Evolutionary conservation across 805 yeast species (phyloP), one percentile per base, ranked within the genome.

Genomic region (Yamadazyma insecticola): DNA sequence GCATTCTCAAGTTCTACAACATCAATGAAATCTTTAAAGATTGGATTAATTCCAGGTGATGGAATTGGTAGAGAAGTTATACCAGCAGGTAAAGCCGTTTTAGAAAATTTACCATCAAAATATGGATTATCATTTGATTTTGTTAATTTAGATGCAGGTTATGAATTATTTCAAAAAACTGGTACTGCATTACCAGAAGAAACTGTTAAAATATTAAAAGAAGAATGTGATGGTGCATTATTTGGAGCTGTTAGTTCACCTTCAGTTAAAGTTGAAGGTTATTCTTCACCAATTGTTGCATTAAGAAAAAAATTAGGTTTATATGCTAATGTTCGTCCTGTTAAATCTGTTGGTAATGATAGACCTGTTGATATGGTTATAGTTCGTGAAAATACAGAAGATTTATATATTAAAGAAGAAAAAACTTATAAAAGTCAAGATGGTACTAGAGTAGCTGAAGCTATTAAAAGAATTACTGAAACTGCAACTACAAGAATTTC

Each of bases 211-310:
- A 66, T 76, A 8, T 77, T 92, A 57, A 72, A 80, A 53, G 65
- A 70, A 19, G 80, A 82, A 44, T 92, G 98, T 63, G 95, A 92
- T 51, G 97, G 97, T 68, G 98, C 97, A 13, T 71, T 92, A 33
- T 92, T 92, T 51, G 98, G 98, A 48, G 96, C 98, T 35, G 98
- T 92, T 33, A 86, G 88, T 28, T 88, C 97, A 13, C 98, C 98
- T 45, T 72, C 95, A 26, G 78, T 81, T 48, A 88, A 88, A 64
- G 97, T 92, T 27, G 92, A 74, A 28, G 98, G 98, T 32, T 92
- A 92, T 69, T 89, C 97, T 13, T 90, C 97, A 18, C 98, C 98
- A 47, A 90, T 92, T 59, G 98, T 92, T 33, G 97, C 97, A n/a
- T 72, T 92, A 53, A 82, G 98, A 70, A 92, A 90, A 76, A 85